Base-by-base conservation (phyloP, 768 basidiomycete genomes). In the Suillus subalutaceus region DNA sequence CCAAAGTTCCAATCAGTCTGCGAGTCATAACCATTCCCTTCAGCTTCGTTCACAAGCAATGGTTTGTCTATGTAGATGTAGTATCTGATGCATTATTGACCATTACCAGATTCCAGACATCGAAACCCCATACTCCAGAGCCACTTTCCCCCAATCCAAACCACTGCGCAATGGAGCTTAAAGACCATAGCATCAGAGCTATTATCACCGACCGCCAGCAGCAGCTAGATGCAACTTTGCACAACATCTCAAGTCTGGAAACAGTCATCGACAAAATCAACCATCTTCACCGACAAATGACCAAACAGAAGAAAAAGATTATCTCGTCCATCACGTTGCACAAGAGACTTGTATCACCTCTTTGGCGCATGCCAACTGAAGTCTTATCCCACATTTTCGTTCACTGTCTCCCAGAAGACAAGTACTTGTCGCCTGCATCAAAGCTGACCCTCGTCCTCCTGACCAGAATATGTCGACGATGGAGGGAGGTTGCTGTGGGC, bases 321-420 rank as follows among this genome's bases (percentile, higher is more conserved):
- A 16, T 26, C 3, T 16, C 26, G 6, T 53, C 52, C 26, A 53
- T 30, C 15, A 30, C 3, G 26, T 60, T 43, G 4, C 74, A 78
- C 60, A 67, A 46, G 16, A 65, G 71, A 4, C 68, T 74, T 2
- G 37, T 71, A 35, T 73, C 73, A 13, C 67, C 69, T 48, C 80
- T 86, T 64, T 71, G 76, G 61, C 67, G 70, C 16, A 72, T 86
- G 10, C 85, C 85, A 8, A 58, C 79, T 3, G 85, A 86, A 70
- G 70, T 86, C 6, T 77, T 80, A 38, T 78, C 79, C 41, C 81
- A 85, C 70, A 82, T 87, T 43, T 86, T 86, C 70, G 69, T 71
- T 15, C 75, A 78, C 30, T 82, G 79, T 68, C 69, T 80, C n/a
- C 70, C 75, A 6, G 78, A 78, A 62, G 72, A 72, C 20, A 68